These are phyloP conservation scores for Fusarium siculi DNA, from an alignment of 2,329 filamentous ascomycete species.

Conservation along the genomic window DNA sequence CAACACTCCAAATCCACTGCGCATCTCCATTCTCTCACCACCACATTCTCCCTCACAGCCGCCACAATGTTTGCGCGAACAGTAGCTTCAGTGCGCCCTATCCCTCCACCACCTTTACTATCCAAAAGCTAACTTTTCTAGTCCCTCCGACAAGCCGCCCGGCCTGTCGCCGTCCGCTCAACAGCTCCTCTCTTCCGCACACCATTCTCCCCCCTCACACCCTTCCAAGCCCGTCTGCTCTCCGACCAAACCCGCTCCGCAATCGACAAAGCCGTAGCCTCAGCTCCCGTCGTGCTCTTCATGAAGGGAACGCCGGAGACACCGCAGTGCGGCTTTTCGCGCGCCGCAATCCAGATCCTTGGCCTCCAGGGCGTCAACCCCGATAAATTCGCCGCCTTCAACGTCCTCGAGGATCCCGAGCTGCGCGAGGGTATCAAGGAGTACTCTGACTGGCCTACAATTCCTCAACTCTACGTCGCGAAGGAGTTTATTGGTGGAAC, in stretches of 20 bases:
- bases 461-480: conserved; percentile 94
- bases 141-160: conserved; percentile 52
- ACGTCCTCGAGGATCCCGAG: conserved; percentile 92
- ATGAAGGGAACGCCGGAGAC: conserved; percentile 99
- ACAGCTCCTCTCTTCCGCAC: conserved; percentile 40
- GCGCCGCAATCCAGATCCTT: conserved; percentile 93
- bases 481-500: conserved; percentile 98
- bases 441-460: conserved; percentile 99
- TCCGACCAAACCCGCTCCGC: conserved; percentile 82
- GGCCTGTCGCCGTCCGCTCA: conserved; percentile 47
- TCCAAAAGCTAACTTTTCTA: conserved; percentile 31
- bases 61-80: conserved; percentile 44
- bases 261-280: conserved; percentile 89
- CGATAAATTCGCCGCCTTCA: conserved; percentile 96
- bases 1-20: conserved; percentile 11
- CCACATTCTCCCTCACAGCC: conserved; percentile 19
- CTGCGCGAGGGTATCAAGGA: conserved; percentile 95
- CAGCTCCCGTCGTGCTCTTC: conserved; percentile 94
- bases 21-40: conserved; percentile 16
- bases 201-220: conserved; percentile 41
- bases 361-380: conserved; percentile 96
- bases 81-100: conserved; percentile 36
- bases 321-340: conserved; percentile 96
- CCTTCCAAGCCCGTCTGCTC: conserved; percentile 71
- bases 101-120: background rate